Evolutionary conservation across 1,139 yeast species (phyloP).

Genomic region (Geotrichum bryndzae): DNA sequence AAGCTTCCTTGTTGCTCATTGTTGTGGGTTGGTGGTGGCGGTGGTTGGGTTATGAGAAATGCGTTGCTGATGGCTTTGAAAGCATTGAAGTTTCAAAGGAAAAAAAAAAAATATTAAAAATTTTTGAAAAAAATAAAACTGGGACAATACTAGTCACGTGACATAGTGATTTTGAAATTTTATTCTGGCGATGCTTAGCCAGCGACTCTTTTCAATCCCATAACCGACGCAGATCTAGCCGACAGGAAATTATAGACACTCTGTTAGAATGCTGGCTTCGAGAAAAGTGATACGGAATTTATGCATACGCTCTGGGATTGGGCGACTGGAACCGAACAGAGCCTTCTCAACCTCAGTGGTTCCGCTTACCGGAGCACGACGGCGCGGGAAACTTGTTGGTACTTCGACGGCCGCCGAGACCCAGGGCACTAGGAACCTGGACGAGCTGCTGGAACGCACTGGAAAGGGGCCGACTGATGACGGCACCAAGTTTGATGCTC

Average conservation of each 20-base stretch:
- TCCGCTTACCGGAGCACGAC: not conserved
- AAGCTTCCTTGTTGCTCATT: constrained; percentile 68
- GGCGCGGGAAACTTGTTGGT: not conserved
- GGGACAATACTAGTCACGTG: not conserved
- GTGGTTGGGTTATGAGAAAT: not conserved
- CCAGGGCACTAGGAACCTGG: not conserved
- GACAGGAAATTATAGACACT: not conserved
- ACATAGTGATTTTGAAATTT: not conserved
- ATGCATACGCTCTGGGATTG: not conserved
- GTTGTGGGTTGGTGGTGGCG: not conserved
- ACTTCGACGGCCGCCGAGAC: not conserved
- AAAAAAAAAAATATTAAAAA: not conserved
- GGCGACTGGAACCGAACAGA: not conserved
- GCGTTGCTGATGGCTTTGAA: not conserved
- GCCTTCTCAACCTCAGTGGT: not conserved
- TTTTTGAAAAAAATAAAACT: not conserved
- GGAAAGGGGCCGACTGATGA: constrained; percentile 2
- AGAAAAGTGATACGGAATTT: not conserved
- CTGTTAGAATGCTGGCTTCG: not conserved
- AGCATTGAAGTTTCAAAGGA: not conserved
- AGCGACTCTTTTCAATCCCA: not conserved
- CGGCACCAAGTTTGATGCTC: constrained; percentile 19
- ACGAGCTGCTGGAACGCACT: not conserved
- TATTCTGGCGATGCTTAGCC: not conserved
- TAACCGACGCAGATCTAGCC: not conserved